phyloP scores from a whole-genome alignment of 2,329 filamentous ascomycete species.

The Xylaria sp. region DNA sequence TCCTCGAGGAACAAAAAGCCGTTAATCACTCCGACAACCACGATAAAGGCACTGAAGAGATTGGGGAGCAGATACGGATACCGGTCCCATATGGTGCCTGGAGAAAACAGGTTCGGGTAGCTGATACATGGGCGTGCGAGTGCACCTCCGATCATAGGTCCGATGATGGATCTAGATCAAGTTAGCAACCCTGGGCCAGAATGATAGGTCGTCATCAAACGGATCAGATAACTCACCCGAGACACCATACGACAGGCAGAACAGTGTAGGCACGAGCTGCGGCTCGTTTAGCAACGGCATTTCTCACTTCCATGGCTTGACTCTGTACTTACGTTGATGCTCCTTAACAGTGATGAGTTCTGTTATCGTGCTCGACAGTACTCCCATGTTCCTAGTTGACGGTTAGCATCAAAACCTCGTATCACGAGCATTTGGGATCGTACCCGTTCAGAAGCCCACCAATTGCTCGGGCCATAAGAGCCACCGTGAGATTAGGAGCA shows the following conservation, averaged over 20 bases:
- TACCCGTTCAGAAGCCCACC: constrained; percentile 94
- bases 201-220: too few relatives aligned
- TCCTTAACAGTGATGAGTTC: constrained; percentile 93
- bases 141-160: constrained; percentile 89
- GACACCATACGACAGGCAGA: constrained; percentile 98
- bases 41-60: constrained; percentile 69
- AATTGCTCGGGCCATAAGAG: constrained; percentile 85
- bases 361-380: constrained; percentile 92
- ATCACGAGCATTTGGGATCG: constrained; percentile 36
- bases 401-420: constrained; percentile 44
- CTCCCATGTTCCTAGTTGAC: constrained; percentile 81
- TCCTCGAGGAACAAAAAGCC: constrained; percentile 82
- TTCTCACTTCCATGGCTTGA: background rate
- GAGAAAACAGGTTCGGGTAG: constrained; percentile 78
- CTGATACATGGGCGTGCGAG: constrained; percentile 86
- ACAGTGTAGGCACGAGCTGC: constrained; percentile 91
- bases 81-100: constrained; percentile 80
- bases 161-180: constrained; percentile 76
- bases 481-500: constrained; percentile 80
- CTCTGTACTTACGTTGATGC: constrained; percentile 77
- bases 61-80: constrained; percentile 80
- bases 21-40: constrained; percentile 71
- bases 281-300: constrained; percentile 44
- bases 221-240: constrained; percentile 57
- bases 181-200: too few relatives aligned